Evolutionary conservation across 2,329 filamentous ascomycete species (phyloP), one percentile per base, ranked within the genome.

Genomic region (Colletotrichum camelliae): DNA sequence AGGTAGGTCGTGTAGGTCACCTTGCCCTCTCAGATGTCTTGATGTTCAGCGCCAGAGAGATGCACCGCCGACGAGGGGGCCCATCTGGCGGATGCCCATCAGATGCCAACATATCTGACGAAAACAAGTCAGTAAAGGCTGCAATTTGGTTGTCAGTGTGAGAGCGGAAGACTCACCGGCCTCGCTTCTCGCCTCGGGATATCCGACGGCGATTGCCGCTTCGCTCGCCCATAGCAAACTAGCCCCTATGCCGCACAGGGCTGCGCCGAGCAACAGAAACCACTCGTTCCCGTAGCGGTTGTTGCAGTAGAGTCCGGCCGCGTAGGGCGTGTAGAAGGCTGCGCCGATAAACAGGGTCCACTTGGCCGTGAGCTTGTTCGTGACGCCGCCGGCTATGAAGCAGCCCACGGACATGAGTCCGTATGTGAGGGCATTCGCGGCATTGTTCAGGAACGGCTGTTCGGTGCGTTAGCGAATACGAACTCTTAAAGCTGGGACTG

Each of bases 181-280:
- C 92, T 77, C 90, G 87, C 35, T 93, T 93, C 71, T 89, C 0
- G 92, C 91, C 76, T 94, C 93, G 0, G 93, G 92, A 76, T 94
- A 94, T 0, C 89, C 87, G 9, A 94, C 88, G 0, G 81, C 83
- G 13, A 85, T 85, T 4, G 83, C 83, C 0, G 82, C 84, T 39
- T 86, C 83, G 1, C 83, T 79, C 0, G 83, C 82, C 84, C 84
- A 86, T 12, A 85, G 78, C 0, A 84, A 80, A 0, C 80, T 81
- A 0, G 84, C 85, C 0, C 84, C 84, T 9, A 85, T 70, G 16
- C 86, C 86, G 69, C 86, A 88, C 27, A 83, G 81, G 2, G 81
- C 84, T 0, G 85, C 85, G 1, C 86, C 86, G 13, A 88, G 81
- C 39, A 87, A 81, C 0, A 87, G 82, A 43, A 87, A 85, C 86